These are phyloP conservation scores for Pseudozyma sp. DNA, from an alignment of 1,284 basidiomycete species.

Conservation along the genomic window DNA sequence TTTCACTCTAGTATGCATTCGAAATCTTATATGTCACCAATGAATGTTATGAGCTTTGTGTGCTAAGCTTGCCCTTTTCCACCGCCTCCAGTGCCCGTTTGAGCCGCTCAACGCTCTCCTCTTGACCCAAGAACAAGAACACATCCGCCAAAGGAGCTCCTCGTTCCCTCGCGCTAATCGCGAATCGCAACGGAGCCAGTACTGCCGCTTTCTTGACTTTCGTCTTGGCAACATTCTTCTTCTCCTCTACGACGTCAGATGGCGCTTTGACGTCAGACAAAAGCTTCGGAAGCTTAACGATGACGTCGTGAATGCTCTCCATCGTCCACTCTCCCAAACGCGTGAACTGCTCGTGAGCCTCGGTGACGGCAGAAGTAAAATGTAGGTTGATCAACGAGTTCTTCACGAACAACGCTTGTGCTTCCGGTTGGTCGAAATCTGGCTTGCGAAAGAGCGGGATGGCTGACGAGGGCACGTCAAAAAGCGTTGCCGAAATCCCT, in stretches of 20 bases:
- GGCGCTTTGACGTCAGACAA: constrained; percentile 12
- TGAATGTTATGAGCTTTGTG: neutral
- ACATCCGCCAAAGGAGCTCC: constrained; percentile 45
- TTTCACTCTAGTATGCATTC: no score
- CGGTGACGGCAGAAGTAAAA: constrained; percentile 9
- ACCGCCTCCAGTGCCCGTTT: constrained; percentile 13
- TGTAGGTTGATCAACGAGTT: constrained; percentile 22
- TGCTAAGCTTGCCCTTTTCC: neutral
- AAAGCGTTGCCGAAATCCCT: constrained; percentile 29
- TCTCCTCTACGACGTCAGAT: neutral
- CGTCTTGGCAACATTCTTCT: constrained; percentile 4
- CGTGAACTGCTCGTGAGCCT: constrained; percentile 7
- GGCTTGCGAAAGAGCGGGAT: constrained; percentile 24
- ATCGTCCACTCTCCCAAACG: constrained; percentile 15
- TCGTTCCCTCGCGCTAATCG: constrained; percentile 25
- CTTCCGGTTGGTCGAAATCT: neutral
- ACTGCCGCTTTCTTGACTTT: constrained; percentile 44
- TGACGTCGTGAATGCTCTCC: constrained; percentile 23
- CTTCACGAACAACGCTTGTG: constrained; percentile 4
- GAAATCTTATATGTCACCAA: no score
- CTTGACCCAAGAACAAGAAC: constrained; percentile 31
- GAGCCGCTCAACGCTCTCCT: constrained; percentile 14
- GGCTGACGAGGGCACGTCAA: constrained; percentile 30
- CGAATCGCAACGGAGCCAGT: constrained; percentile 42
- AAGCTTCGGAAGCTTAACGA: constrained; percentile 20